Percentiles rank a stretch among this genome's conserved stretches.
phyloP scores from a whole-genome alignment of 1,139 yeast species.

The Hyphopichia buzzinii region DNA sequence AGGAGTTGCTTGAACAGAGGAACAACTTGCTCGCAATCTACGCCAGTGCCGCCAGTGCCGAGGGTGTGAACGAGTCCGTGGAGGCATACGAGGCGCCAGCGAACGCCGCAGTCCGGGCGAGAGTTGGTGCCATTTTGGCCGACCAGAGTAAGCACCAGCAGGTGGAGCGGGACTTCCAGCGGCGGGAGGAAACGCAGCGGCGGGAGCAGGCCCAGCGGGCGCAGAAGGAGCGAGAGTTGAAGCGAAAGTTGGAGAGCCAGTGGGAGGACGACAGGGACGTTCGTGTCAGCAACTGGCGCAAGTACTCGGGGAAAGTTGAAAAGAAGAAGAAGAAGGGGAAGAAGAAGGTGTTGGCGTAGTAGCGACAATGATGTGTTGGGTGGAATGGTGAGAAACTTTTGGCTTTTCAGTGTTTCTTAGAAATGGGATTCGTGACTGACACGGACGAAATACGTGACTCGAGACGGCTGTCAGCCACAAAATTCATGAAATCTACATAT shows the following conservation, averaged over 20 bases:
- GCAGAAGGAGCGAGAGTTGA: constrained; percentile 36
- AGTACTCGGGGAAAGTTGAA: constrained; percentile 42
- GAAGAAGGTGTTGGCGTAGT: constrained; percentile 35
- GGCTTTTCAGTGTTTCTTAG: too few relatives aligned
- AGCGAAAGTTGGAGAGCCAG: constrained; percentile 40
- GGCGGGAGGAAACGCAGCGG: constrained; percentile 25
- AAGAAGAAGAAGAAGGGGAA: constrained; percentile 34
- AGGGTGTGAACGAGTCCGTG: constrained; percentile 30
- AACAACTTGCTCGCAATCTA: constrained; percentile 35
- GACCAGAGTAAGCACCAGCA: constrained; percentile 32
- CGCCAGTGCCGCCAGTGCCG: constrained; percentile 27
- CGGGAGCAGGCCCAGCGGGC: constrained; percentile 30
- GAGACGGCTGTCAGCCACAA: too few relatives aligned
- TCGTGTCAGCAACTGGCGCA: constrained; percentile 63
- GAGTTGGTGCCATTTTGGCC: constrained; percentile 26
- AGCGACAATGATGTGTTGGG: too few relatives aligned
- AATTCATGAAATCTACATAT: too few relatives aligned
- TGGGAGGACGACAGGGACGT: constrained; percentile 67
- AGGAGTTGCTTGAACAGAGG: constrained; percentile 40
- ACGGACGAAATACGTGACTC: too few relatives aligned
- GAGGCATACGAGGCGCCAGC: constrained; percentile 13
- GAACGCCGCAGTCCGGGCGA: constrained; percentile 5
- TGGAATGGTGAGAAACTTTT: too few relatives aligned
- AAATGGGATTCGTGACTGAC: too few relatives aligned
- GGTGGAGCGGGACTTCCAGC: constrained; percentile 33